Percentiles rank a stretch among this genome's conserved stretches.
Conservation (phyloP, 148 eudicot species). For the Pouteria glomerata region DNA sequence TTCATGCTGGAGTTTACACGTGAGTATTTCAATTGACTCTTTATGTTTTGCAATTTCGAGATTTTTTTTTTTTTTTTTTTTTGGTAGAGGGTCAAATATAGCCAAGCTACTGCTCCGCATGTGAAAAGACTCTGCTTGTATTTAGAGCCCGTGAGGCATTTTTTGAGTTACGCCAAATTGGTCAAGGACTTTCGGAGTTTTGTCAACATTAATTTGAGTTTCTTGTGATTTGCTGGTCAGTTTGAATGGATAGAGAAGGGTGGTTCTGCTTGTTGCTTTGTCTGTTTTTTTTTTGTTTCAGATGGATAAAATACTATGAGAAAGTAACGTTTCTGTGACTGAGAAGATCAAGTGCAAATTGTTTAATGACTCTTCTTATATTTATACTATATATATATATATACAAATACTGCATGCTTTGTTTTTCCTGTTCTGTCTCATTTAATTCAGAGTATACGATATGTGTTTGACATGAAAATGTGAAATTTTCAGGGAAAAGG, state of each 20-base stretch:
- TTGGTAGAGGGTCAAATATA: too few species aligned
- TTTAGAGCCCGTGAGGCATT: too few species aligned
- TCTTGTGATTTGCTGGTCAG: background rate
- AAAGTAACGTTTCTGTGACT: too few species aligned
- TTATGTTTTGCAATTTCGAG: background rate
- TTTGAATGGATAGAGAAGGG: background rate
- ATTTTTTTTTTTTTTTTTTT: too few species aligned
- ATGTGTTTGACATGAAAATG: background rate
- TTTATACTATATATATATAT: too few species aligned
- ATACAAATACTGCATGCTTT: background rate
- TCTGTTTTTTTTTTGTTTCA: background rate
- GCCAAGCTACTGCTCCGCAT: too few species aligned
- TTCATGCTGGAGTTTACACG: slow-evolving; percentile 88
- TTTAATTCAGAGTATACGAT: background rate
- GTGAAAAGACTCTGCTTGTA: too few species aligned
- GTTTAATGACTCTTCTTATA: background rate
- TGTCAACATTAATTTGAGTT: too few species aligned
- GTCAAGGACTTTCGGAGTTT: too few species aligned
- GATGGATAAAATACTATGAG: too few species aligned
- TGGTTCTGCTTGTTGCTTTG: background rate
- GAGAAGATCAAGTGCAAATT: background rate
- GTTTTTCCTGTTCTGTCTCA: background rate
- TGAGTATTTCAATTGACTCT: slow-evolving; percentile 26
- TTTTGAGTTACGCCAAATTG: too few species aligned
- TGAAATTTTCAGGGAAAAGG: slow-evolving; percentile 67